phyloP scores from a whole-genome alignment of 2,329 filamentous ascomycete species.

The Neofusicoccum ribis region DNA sequence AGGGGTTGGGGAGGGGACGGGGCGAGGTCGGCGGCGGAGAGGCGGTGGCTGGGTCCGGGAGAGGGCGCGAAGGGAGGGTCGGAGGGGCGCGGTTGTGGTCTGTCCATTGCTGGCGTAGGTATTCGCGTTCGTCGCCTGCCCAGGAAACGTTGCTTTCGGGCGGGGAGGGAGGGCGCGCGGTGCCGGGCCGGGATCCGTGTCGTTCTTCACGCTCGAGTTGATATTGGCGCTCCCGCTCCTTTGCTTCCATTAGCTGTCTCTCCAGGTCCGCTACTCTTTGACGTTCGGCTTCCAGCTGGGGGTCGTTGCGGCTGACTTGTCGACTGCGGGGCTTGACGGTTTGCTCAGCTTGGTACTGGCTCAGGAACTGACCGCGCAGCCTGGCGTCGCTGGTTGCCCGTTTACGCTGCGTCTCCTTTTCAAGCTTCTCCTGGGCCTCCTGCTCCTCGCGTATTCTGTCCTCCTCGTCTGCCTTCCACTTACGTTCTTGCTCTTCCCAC shows the following conservation, averaged over 20 bases:
- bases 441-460: constrained; percentile 70
- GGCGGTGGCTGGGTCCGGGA: constrained; percentile 37
- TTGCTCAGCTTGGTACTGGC: constrained; percentile 79
- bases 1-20: constrained; percentile 36
- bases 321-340: constrained; percentile 34
- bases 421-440: constrained; percentile 67
- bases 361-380: constrained; percentile 80
- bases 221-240: constrained; percentile 66
- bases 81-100: constrained; percentile 35
- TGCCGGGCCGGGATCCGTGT: constrained; percentile 3
- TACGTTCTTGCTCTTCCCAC: constrained; percentile 75
- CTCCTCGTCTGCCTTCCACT: constrained; percentile 77
- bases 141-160: constrained; percentile 60
- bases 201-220: constrained; percentile 60
- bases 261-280: constrained; percentile 79
- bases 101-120: constrained; percentile 60
- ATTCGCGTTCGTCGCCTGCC: constrained; percentile 66
- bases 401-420: constrained; percentile 64
- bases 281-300: constrained; percentile 57
- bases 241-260: constrained; percentile 65
- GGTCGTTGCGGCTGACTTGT: constrained; percentile 40
- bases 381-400: constrained; percentile 64
- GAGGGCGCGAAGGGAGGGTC: constrained; percentile 49
- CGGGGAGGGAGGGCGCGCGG: constrained; percentile 40
- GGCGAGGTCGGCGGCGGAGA: constrained; percentile 20